Base-by-base conservation (phyloP, 805 yeast genomes). In the Alloascoidea hylecoeti region DNA sequence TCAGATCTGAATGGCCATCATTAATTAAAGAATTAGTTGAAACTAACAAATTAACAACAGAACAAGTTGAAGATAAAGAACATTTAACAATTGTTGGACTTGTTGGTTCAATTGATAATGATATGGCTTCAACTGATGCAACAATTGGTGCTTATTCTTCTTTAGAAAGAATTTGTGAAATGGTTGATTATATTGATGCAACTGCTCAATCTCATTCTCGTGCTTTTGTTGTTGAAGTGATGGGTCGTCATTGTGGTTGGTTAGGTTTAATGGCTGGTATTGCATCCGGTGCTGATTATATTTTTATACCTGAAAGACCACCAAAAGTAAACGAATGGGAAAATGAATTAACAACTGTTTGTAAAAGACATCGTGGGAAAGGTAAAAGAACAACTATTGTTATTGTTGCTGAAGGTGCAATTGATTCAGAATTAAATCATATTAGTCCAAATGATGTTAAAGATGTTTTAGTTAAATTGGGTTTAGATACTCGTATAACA, bases 241-340 rank as follows among this genome's bases (percentile, higher is more conserved):
- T 81, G 94, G 94, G 94, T 42, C 68, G 94, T 58, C 86, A 81
- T 55, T 81, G 94, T 63, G 94, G 94, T 44, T 81, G 94, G 94
- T 65, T 81, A 44, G 89, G 82, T 1, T 61, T 81, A 44, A 74
- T 79, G 80, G 76, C 89, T 14, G 94, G 92, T 45, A 66, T 81
- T 42, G 71, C 85, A 12, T 75, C 85, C 13, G 74, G 86, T 45
- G 89, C 94, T 2, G 94, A 81, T 56, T 81, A 70, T 49, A 76
- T 81, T 36, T 72, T 81, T 49, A 79, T 81, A 45, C 94, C 94
- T 14, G 94, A 81, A 56, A 70, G 72, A 47, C 89, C 92, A 4
- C 76, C 86, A 5, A 62, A 66, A 34, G 63, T 71, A 4, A 60
- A 61, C 27, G 66, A 69, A 48, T 81, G 94, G 94, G 61, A 68